Evolutionary conservation across 176 grass and related monocot species (phyloP), one percentile per base, ranked within the genome.

Genomic region (Oryza officinalis): DNA sequence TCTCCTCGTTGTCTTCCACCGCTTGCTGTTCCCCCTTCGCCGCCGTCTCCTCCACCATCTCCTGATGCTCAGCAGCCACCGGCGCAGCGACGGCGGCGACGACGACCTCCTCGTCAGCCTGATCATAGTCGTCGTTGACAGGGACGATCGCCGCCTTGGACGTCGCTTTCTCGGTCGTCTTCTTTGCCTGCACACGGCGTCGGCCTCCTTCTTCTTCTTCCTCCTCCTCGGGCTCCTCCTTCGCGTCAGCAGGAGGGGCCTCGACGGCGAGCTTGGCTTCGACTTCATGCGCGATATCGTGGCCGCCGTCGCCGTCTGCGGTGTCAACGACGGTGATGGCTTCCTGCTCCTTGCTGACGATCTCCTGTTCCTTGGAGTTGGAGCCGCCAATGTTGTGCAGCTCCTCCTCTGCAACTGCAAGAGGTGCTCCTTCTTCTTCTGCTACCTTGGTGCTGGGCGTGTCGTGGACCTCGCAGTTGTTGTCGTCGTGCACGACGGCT

Each of bases 61-160:
- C 50, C 50, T 17, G 17, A 54, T 54, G 49, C 5, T 57, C 50
- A 22, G 50, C 6, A 57, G 50, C 18, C 5, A 25, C 8, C n/a
- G 69, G 17, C 10, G 12, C 78, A 18, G 32, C 6, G 8, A 9
- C 52, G 52, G 12, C 78, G 13, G 32, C 6, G 8, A 9, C 52
- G 52, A 4, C 54, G 3, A 35, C 22, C 8, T 75, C 71, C 7
- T 72, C 71, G 6, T 63, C 47, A 7, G 63, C 11, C 7, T 74
- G 32, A 33, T 33, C 79, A 0, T 81, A 33, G 2, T 81, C 47
- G 71, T 81, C 49, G 40, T 41, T 10, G 30, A 86, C n/a, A 2
- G 86, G 86, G 32, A 83, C 67, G 9, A 88, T 12, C 3, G 61
- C 57, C 4, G 80, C 86, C 28, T 75, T 86, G 32, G 61, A 35